These are phyloP conservation scores for Blastobotrys peoriensis DNA, from an alignment of 805 yeast species.

Conservation along the genomic window DNA sequence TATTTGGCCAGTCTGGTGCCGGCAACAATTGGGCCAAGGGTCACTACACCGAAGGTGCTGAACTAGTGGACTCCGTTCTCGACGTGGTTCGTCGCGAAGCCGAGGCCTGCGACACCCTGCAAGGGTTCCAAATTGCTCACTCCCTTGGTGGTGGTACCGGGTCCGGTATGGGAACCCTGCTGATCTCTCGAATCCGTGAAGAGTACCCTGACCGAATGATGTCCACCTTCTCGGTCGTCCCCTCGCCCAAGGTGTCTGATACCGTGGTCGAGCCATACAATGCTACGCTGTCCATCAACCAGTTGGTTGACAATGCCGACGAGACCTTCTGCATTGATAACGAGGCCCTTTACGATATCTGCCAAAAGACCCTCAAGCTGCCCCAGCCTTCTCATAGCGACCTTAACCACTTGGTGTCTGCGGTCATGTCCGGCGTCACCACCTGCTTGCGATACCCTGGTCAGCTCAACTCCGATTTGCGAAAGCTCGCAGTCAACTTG, in stretches of 20 bases:
- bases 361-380: conserved; percentile 78
- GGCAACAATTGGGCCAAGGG: conserved; percentile 98
- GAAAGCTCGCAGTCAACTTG: conserved; percentile 89
- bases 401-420: conserved; percentile 74
- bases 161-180: conserved; percentile 90
- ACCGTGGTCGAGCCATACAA: conserved; percentile 95
- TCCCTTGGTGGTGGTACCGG: conserved; percentile 92
- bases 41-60: conserved; percentile 95
- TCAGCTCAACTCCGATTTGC: conserved; percentile 85
- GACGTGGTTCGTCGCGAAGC: conserved; percentile 92
- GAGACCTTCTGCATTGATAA: conserved; percentile 95
- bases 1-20: conserved; percentile 86
- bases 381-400: conserved; percentile 73
- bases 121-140: conserved; percentile 88
- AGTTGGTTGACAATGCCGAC: conserved; percentile 83
- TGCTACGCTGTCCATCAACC: conserved; percentile 85
- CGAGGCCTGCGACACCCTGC: conserved; percentile 85
- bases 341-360: conserved; percentile 86
- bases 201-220: conserved; percentile 94
- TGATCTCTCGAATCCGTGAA: conserved; percentile 80
- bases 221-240: conserved; percentile 91
- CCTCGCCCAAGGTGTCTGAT: conserved; percentile 85
- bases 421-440: conserved; percentile 94
- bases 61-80: conserved; percentile 81
- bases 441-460: conserved; percentile 94